Evolutionary conservation across 2,329 filamentous ascomycete genomes (phyloP), one percentile per base, ranked within the genome.

Genomic region (Elsinoe batatas): DNA sequence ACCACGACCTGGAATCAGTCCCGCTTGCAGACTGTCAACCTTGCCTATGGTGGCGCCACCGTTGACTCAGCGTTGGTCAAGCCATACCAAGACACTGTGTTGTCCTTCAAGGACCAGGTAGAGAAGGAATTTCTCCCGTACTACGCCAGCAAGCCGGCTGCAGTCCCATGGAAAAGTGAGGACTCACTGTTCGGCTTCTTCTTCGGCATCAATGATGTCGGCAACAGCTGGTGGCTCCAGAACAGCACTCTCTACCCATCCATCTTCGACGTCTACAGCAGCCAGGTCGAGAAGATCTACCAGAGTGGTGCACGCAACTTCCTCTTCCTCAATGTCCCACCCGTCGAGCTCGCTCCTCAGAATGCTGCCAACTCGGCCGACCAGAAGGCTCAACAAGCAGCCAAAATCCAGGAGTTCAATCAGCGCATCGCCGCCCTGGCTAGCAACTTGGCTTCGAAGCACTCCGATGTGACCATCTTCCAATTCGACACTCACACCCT

Each of bases 171-270:
- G 77, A 72, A 65, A 15, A 67, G 70, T 2, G 56, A 60, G 2
- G 68, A 76, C 54, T 71, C 72, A 0, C 70, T 80, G 1, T 77
- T 79, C 58, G 72, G 72, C 4, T 72, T 78, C 51, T 80, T 73
- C 69, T 76, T 81, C 51, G 79, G 79, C 33, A 76, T 80, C 61
- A 81, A 81, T 62, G 79, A 81, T 60, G 71, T 80, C 13, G 75
- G 75, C 12, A 77, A 76, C 61, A 69, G 70, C 8, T 79, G 74
- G 68, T 73, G 67, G 64, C 58, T 65, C 22, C 61, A 67, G 54
- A 72, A 72, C 51, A 61, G 61, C 37, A 67, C 65, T 0, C 57
- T 64, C 12, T 66, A 68, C 54, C 64, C 66, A 8, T 51, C 58
- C 22, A 71, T 72, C 35, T 71, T 74, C 61, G 57, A 61, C 5